Conservation (phyloP, 2,329 filamentous ascomycete species). For the Aspergillus ochraceus region DNA sequence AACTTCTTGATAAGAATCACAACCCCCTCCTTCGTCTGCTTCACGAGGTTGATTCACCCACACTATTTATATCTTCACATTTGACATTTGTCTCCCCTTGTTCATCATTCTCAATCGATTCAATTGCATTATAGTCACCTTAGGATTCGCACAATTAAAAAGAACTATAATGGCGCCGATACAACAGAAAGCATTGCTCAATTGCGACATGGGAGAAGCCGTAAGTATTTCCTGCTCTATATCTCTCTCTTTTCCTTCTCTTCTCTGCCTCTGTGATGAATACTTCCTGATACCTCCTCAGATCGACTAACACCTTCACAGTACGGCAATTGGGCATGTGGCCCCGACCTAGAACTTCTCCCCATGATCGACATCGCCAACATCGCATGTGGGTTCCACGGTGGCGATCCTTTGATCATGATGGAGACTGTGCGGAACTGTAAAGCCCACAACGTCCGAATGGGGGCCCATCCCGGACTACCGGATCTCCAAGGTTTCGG, state of each 20-base stretch:
- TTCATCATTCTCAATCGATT: neutral
- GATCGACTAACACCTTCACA: slow-evolving; percentile 7
- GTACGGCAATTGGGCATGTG: slow-evolving; percentile 49
- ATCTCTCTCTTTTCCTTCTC: neutral
- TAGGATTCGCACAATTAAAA: neutral
- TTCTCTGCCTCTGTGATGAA: neutral
- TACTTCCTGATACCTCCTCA: no score
- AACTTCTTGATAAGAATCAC: neutral
- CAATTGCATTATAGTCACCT: neutral
- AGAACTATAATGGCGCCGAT: slow-evolving; percentile 48
- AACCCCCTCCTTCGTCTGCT: neutral
- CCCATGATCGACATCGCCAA: slow-evolving; percentile 63
- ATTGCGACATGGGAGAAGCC: slow-evolving; percentile 50
- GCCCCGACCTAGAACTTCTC: slow-evolving; percentile 62
- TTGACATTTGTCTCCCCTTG: no score
- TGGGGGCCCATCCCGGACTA: slow-evolving; percentile 64
- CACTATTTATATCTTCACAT: no score
- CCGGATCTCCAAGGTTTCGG: slow-evolving; percentile 68
- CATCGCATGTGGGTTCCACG: slow-evolving; percentile 62
- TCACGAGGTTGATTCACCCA: neutral
- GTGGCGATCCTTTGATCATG: slow-evolving; percentile 66
- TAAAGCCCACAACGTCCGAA: slow-evolving; percentile 57
- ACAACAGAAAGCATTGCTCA: slow-evolving; percentile 53
- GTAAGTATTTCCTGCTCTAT: slow-evolving; percentile 17
- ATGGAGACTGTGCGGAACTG: slow-evolving; percentile 58